phyloP scores from a whole-genome alignment of 495 filamentous ascomycete genomes.

The Articulospora tetracladia region DNA sequence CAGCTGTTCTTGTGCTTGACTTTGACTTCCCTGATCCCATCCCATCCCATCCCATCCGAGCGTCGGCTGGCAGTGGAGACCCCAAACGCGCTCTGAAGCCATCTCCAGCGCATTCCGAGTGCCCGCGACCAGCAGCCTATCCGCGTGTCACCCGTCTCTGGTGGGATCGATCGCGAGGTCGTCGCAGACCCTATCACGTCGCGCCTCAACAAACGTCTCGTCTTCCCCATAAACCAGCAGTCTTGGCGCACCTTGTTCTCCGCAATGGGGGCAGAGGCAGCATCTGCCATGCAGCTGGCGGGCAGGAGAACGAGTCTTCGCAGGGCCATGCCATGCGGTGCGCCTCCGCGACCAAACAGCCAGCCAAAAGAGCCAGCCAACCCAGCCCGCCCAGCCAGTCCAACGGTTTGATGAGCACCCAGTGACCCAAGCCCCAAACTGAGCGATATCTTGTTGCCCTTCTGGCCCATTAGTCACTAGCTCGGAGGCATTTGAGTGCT shows the following conservation, averaged over 20 bases:
- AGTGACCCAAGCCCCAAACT: too few relatives aligned
- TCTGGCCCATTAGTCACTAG: neutral
- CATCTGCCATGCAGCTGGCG: too few relatives aligned
- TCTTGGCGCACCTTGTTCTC: too few relatives aligned
- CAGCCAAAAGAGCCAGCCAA: too few relatives aligned
- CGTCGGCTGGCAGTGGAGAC: neutral
- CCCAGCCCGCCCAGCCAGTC: neutral
- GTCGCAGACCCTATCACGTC: neutral
- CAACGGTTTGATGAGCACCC: neutral
- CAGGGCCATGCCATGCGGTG: too few relatives aligned
- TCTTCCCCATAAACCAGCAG: neutral
- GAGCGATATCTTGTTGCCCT: neutral
- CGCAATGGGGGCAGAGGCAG: too few relatives aligned
- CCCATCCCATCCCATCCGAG: too few relatives aligned
- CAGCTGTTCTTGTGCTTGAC: too few relatives aligned
- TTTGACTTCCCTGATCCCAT: neutral
- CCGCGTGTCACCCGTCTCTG: neutral
- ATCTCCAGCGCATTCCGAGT: neutral
- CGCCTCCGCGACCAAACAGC: too few relatives aligned
- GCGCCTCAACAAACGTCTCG: neutral
- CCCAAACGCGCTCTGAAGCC: neutral
- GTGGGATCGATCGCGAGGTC: too few relatives aligned
- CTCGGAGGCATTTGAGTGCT: neutral
- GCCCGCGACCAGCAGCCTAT: neutral
- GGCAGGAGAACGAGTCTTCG: too few relatives aligned